Conservation (phyloP, 257 asterid genomes). For the Penstemon davidsonii region DNA sequence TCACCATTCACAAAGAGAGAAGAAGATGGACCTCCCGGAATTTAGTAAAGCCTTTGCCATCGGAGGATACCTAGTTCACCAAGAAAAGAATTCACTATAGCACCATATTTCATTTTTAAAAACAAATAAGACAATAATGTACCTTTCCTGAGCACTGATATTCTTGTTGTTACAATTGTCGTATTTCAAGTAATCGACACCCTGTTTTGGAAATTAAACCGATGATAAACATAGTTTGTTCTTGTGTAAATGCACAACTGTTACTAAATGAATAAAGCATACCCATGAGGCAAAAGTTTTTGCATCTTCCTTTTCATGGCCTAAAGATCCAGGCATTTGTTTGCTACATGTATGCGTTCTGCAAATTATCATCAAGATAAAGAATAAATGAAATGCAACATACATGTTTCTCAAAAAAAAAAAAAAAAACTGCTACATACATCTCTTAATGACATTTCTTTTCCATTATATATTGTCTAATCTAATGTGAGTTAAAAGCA, state of each 20-base stretch:
- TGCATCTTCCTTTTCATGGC: conserved; percentile 85
- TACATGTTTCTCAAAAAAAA: too few relatives aligned
- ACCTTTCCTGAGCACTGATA: conserved; percentile 59
- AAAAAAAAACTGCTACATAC: too few relatives aligned
- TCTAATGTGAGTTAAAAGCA: background rate
- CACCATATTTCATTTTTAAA: background rate
- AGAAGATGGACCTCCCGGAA: conserved; percentile 88
- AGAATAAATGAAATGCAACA: background rate
- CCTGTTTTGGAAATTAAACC: conserved; percentile 40
- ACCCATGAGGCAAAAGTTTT: conserved; percentile 95
- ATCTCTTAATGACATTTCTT: too few relatives aligned
- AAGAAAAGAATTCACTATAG: background rate
- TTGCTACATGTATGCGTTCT: conserved; percentile 70
- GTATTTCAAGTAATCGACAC: conserved; percentile 87
- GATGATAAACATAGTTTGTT: too few relatives aligned
- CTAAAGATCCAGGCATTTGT: conserved; percentile 84
- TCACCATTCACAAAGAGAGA: conserved; percentile 93
- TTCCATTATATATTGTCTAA: background rate
- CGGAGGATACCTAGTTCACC: conserved; percentile 53
- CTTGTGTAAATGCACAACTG: background rate
- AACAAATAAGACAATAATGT: background rate
- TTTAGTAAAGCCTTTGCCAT: conserved; percentile 81
- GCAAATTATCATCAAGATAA: conserved; percentile 18
- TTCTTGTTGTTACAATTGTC: conserved; percentile 75
- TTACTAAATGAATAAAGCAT: conserved; percentile 1